Base-by-base conservation (phyloP, 1,284 basidiomycete species). In the Takashimella tepidaria region DNA sequence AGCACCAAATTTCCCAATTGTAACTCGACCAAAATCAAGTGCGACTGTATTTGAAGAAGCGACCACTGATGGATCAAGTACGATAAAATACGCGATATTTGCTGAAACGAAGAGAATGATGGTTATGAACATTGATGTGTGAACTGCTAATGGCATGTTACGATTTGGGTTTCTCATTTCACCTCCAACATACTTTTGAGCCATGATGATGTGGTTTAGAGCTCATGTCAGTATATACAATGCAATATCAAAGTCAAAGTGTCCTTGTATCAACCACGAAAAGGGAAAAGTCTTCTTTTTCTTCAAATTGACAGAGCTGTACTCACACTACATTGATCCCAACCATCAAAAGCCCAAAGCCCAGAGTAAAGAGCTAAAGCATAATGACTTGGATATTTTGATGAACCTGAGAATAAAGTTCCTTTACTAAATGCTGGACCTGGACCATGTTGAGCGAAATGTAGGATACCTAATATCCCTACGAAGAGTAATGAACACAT, bases 321-420 rank as follows among this genome's bases (percentile, higher is more conserved):
- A 58, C 76, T 70, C n/a, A 75, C 73, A 52, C 63, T 68, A 50
- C 71, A 72, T 44, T 71, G 67, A 51, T 74, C 73, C 89, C 92
- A 97, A 0, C 93, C 92, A 70, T 93, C 91, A 65, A 90, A 92
- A 1, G 92, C 92, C 92, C 92, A 98, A 1, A 98, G 76, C 0
- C 92, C 92, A 11, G 90, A 95, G 75, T 98, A 99, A 3, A 98
- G 77, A 0, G 95, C 96, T 11, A 98, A 79, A 3, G 95, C 92
- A 74, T 92, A 98, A 3, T 84, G 79, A 3, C 89, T 87, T 1
- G 89, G 87, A 55, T 87, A 87, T 5, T 71, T 81, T 51, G 87
- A 88, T 3, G 90, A 87, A 2, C 83, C 85, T 5, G 79, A 76
- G 63, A 96, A 97, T 16, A 91, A 67, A 26, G 85, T 79, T 2